Evolutionary conservation across 371 early-diverging fungal genomes (phyloP), one percentile per base, ranked within the genome.

Genomic region (Saksenaea vasiformis): DNA sequence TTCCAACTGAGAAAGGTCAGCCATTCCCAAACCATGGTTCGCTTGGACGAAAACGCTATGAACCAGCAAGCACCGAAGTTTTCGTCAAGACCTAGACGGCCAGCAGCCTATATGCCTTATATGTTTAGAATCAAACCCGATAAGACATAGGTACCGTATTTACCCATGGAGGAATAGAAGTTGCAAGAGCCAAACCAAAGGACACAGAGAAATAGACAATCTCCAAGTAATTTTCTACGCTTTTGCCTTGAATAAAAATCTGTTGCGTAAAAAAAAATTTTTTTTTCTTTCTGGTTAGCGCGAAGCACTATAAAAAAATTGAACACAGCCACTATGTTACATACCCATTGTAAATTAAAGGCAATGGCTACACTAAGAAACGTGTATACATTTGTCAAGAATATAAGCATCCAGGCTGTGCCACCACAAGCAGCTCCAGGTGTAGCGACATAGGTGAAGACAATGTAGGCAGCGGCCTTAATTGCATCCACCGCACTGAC

Each of bases 321-420:
- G 28, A 58, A 26, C 31, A 31, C 31, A 31, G 31, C 31, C 31
- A 31, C 31, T 31, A 31, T 31, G 7, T 31, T 31, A 57, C 64
- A 51, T 56, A 64, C 64, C 64, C 64, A 64, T 57, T 64, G 64
- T 22, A 64, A 56, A 56, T 64, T 64, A 36, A 64, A 64, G 4
- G 64, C 64, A 44, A 64, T 64, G 38, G 64, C 64, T 8, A 64
- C 64, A 14, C 58, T 57, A 11, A 64, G 43, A 36, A 64, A 64
- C 4, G 64, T 64, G 38, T 64, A 64, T n/a, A 53, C 36, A 35
- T 64, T 64, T 3, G 64, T 64, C 39, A 64, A 56, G 31, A 64
- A 64, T 31, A 64, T 24, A 38, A 64, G 22, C 36, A 64, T 34
- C 64, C 64, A 64, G 15, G 64, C 54, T 17, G 64, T 64, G 24